These are phyloP conservation scores for Pigoraptor vietnamica DNA, from an alignment of 78 protist species.

Conservation along the genomic window DNA sequence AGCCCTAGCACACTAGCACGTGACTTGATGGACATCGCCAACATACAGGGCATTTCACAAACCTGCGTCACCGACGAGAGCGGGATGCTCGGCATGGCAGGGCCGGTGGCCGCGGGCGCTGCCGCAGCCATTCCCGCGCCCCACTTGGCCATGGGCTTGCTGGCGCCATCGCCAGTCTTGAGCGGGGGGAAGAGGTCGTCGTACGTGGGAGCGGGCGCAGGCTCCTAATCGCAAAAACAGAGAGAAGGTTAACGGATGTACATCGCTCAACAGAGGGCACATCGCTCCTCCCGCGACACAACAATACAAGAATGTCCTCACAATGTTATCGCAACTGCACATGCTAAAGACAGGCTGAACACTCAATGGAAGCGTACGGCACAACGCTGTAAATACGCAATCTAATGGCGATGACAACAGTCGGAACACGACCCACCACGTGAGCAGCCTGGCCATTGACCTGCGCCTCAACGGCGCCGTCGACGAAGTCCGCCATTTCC, in stretches of 20 bases:
- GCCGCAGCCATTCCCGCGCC: neutral
- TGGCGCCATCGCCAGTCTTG: neutral
- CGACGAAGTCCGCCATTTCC: neutral
- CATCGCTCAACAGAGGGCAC: too few relatives aligned
- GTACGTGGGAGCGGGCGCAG: neutral
- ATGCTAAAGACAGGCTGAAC: too few relatives aligned
- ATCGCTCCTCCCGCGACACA: too few relatives aligned
- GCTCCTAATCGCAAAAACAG: neutral
- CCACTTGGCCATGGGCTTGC: neutral
- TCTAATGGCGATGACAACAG: too few relatives aligned
- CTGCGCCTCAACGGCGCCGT: neutral
- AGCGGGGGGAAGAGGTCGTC: constrained; percentile 1
- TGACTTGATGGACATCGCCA: too few relatives aligned
- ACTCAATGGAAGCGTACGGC: too few relatives aligned
- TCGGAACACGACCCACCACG: neutral
- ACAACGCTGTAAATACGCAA: too few relatives aligned
- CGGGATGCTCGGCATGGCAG: too few relatives aligned
- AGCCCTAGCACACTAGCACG: too few relatives aligned
- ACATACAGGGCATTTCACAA: neutral
- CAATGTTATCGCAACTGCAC: too few relatives aligned
- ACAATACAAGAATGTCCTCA: too few relatives aligned
- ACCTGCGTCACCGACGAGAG: neutral
- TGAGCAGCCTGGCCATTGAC: neutral
- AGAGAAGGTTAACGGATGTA: neutral
- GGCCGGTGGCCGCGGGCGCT: neutral